These are phyloP conservation scores for Agrocybe chaxingu DNA, from an alignment of 768 basidiomycete species.

Conservation along the genomic window DNA sequence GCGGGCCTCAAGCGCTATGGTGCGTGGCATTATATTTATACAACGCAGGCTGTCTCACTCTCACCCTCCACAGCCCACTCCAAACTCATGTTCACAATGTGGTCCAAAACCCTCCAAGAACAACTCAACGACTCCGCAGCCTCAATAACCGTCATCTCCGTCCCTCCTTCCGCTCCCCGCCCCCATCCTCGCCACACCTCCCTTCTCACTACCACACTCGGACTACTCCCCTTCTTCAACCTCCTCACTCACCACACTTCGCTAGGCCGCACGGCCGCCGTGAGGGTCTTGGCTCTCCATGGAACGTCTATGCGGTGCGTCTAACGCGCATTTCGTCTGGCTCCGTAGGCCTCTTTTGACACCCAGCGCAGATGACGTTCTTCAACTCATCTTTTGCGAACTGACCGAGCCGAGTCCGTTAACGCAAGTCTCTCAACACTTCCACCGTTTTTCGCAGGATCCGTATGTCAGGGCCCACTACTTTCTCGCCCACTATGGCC, in stretches of 20 bases:
- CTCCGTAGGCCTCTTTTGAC: slow-evolving; percentile 5
- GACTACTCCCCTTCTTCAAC: slow-evolving; percentile 6
- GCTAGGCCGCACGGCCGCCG: slow-evolving; percentile 13
- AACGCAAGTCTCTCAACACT: slow-evolving; percentile 54
- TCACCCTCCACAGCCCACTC: neutral
- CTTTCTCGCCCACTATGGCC: slow-evolving; percentile 72
- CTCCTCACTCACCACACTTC: slow-evolving; percentile 10
- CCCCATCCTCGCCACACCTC: slow-evolving; percentile 10
- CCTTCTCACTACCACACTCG: slow-evolving; percentile 9
- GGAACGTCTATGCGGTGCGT: slow-evolving; percentile 69
- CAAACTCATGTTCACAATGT: slow-evolving; percentile 8
- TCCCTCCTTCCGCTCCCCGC: slow-evolving; percentile 11
- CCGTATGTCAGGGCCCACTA: slow-evolving; percentile 76
- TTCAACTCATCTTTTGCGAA: slow-evolving; percentile 73
- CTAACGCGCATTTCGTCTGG: slow-evolving; percentile 4
- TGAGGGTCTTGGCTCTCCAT: slow-evolving; percentile 28
- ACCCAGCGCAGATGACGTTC: slow-evolving; percentile 49
- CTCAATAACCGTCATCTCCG: slow-evolving; percentile 12
- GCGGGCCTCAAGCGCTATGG: neutral
- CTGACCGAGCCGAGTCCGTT: slow-evolving; percentile 62
- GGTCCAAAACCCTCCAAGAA: neutral
- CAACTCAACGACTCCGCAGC: neutral
- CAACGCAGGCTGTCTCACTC: neutral
- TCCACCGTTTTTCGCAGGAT: slow-evolving; percentile 62
- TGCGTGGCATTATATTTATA: too few species aligned